phyloP scores from a whole-genome alignment of 2,329 filamentous ascomycete genomes.

The Nectriaceae sp. region DNA sequence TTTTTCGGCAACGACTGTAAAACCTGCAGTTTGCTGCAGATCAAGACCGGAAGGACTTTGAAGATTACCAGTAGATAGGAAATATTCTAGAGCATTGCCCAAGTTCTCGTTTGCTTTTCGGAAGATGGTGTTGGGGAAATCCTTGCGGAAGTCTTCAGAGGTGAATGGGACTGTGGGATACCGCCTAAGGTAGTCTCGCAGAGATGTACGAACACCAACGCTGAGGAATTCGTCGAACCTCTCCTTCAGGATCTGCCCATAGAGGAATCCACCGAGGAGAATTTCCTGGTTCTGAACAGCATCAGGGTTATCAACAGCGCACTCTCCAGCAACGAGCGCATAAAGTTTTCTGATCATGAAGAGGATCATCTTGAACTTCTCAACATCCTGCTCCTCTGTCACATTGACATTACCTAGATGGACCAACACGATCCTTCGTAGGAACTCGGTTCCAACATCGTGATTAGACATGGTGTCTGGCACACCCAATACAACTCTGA shows the following conservation, averaged over 20 bases:
- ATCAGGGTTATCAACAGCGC: slow-evolving; percentile 92
- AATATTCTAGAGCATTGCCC: slow-evolving; percentile 87
- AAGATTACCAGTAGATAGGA: slow-evolving; percentile 92
- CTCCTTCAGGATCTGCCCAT: slow-evolving; percentile 95
- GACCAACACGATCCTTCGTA: slow-evolving; percentile 86
- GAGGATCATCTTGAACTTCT: slow-evolving; percentile 92
- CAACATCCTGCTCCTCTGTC: slow-evolving; percentile 78
- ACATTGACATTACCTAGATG: slow-evolving; percentile 87
- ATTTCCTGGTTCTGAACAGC: slow-evolving; percentile 96
- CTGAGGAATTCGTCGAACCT: slow-evolving; percentile 84
- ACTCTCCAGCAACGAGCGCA: slow-evolving; percentile 87
- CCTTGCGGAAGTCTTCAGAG: slow-evolving; percentile 74
- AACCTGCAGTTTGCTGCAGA: slow-evolving; percentile 91
- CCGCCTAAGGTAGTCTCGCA: slow-evolving; percentile 60
- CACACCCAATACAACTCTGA: slow-evolving; percentile 83
- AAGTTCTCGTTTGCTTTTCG: slow-evolving; percentile 84
- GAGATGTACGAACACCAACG: slow-evolving; percentile 49
- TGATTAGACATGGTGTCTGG: slow-evolving; percentile 83
- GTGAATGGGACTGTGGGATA: slow-evolving; percentile 70
- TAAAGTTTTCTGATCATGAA: slow-evolving; percentile 98
- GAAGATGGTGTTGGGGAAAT: slow-evolving; percentile 79
- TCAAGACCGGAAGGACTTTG: slow-evolving; percentile 90
- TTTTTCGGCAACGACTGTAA: slow-evolving; percentile 96
- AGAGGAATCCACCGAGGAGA: slow-evolving; percentile 88
- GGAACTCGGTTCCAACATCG: slow-evolving; percentile 87